Conservation (phyloP, 352 stramenopile genomes). For the Poterioochromonas sp. region DNA sequence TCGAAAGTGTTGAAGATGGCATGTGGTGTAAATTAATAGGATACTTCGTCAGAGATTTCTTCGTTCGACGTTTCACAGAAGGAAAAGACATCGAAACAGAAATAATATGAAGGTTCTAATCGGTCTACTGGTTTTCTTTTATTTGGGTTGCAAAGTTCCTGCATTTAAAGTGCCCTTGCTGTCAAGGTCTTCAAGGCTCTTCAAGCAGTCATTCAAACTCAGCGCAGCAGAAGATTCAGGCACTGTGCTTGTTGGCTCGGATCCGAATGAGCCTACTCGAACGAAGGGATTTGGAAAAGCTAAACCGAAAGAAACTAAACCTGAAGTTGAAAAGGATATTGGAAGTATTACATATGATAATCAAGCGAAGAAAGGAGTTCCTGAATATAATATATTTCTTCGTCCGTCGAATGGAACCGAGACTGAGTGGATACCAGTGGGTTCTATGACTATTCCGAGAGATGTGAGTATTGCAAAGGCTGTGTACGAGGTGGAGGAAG, state of each 20-base stretch:
- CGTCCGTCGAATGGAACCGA: not conserved
- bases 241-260: not conserved
- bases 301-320: not conserved
- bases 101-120: too few species aligned
- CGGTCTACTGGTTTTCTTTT: too few species aligned
- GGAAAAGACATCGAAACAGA: too few species aligned
- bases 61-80: too few species aligned
- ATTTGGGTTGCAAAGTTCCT: too few species aligned
- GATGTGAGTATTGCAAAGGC: not conserved
- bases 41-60: too few species aligned
- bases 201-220: not conserved
- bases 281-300: not conserved
- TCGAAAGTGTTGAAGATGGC: too few species aligned
- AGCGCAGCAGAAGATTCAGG: not conserved
- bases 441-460: slow-evolving; percentile 1
- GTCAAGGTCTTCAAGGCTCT: too few species aligned
- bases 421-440: not conserved
- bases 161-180: too few species aligned
- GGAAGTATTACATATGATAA: not conserved
- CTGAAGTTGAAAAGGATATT: not conserved
- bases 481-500: not conserved
- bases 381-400: not conserved
- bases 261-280: not conserved
- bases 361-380: not conserved
- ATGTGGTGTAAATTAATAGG: too few species aligned